Base-by-base conservation (phyloP, 2,329 filamentous ascomycete species). In the Xylaria sp. region DNA sequence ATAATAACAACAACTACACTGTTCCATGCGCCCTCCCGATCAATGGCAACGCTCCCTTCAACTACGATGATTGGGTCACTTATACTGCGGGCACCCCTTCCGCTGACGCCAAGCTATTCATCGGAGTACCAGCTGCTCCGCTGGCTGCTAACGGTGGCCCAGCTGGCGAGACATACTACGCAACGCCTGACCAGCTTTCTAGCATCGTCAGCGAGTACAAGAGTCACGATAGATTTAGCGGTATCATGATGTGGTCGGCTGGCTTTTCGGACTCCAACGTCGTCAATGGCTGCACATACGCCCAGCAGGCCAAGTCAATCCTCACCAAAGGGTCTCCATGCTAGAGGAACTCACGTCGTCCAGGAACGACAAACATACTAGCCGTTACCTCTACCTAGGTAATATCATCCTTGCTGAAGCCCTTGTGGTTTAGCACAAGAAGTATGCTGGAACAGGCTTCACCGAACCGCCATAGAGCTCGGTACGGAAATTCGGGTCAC, bases 241-340 rank as follows among this genome's bases (percentile, higher is more conserved):
- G 79, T 25, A 70, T 80, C 63, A 80, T 80, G 80, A 78, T 81
- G 77, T 82, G 80, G 80, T 75, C 75, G 27, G 80, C 80, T 9
- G 79, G 78, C 1, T 81, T 79, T 65, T 81, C 79, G 0, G 80
- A 82, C 70, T 66, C 69, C 11, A 73, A 74, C 25, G 68, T 72
- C 20, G 61, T 73, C 60, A 75, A 80, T 64, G 78, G 78, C 3
- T 81, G 80, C 72, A 82, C 73, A 17, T 82, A 80, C 63, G 79
- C 79, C n/a, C 80, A 82, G 68, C 65, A 80, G 65, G 78, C 74
- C 2, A 77, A 80, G 71, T 73, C 68, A 5, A 81, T 82, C 59
- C 69, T 81, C 39, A 69, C 61, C 7, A 76, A 72, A 17, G 78
- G 78, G 20, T 67, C 71, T 1, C 72, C 77, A 42, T 79, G 77